Conservation (phyloP, 139 green algal species). For the Picochlorum sp. region DNA sequence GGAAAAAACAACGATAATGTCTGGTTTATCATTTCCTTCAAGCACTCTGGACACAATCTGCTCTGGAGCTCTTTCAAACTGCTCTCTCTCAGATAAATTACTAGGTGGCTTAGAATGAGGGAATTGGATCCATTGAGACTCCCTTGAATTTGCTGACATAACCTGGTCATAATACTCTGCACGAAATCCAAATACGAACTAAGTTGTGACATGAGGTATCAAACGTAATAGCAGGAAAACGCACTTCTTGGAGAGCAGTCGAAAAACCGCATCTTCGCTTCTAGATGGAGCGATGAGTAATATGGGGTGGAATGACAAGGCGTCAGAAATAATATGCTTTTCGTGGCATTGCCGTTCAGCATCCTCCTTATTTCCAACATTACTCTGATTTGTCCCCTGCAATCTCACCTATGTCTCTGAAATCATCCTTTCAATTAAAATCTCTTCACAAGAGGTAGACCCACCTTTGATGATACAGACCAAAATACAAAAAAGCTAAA, state of each 20-base stretch:
- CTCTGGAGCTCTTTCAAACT: constrained; percentile 1
- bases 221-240: too few relatives aligned
- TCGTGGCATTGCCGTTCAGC: not conserved
- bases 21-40: not conserved
- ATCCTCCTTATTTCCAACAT: not conserved
- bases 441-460: not conserved
- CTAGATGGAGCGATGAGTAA: constrained; percentile 28
- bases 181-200: not conserved
- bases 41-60: not conserved
- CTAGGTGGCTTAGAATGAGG: not conserved
- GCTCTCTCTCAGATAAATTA: constrained; percentile 1
- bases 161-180: too few relatives aligned
- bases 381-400: constrained; percentile 1
- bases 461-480: constrained; percentile 23
- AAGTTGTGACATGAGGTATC: not conserved
- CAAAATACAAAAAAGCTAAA: constrained; percentile 19
- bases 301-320: constrained; percentile 42
- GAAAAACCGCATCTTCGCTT: constrained; percentile 34
- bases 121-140: constrained; percentile 5
- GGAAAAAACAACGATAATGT: not conserved
- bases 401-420: not conserved
- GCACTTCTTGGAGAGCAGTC: constrained; percentile 40
- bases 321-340: constrained; percentile 33
- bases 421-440: not conserved
- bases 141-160: too few relatives aligned